These are phyloP conservation scores for Carpinus fangiana DNA, from an alignment of 306 rosid species.

Conservation along the genomic window DNA sequence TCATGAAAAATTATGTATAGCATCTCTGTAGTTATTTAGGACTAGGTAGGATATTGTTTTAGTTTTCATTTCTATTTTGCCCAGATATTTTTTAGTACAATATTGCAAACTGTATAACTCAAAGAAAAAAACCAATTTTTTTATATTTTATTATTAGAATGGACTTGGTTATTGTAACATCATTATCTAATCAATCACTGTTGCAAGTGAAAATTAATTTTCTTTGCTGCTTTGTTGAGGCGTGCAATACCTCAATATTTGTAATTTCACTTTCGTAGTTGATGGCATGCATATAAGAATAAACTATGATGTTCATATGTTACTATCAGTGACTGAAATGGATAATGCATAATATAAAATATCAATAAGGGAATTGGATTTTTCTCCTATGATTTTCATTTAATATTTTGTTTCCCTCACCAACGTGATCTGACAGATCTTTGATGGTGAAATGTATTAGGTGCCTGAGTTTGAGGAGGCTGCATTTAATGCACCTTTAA, in stretches of 20 bases:
- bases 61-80: too few species aligned
- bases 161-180: background rate
- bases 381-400: background rate
- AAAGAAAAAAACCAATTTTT: background rate
- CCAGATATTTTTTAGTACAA: background rate
- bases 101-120: background rate
- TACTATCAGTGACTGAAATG: background rate
- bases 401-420: slow-evolving; percentile 4
- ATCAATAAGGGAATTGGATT: background rate
- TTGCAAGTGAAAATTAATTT: background rate
- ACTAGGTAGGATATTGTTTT: too few species aligned
- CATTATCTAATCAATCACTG: background rate
- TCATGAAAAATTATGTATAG: too few species aligned
- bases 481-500: slow-evolving; percentile 84
- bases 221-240: background rate
- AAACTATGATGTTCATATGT: background rate
- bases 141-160: background rate
- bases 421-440: slow-evolving; percentile 21
- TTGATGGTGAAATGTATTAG: slow-evolving; percentile 45
- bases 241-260: background rate
- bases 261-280: background rate
- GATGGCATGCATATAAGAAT: background rate
- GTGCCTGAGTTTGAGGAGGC: slow-evolving; percentile 98
- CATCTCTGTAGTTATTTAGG: too few species aligned
- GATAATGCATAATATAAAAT: background rate